Base-by-base conservation (phyloP, 1,284 basidiomycete genomes). In the Chalciporus sp. region DNA sequence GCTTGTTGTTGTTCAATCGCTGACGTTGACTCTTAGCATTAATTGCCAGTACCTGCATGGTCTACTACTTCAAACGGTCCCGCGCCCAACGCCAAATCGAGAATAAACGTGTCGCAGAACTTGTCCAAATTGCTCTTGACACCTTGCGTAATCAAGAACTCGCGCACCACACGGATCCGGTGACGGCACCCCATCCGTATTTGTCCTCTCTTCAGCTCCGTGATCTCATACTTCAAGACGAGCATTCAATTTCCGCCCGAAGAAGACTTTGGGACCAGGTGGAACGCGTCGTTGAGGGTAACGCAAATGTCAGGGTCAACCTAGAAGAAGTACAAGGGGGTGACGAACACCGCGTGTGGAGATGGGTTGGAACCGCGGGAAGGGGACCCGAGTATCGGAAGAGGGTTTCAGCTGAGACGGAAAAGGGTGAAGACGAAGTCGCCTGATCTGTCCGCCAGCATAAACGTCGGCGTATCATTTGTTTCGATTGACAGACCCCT, bases 251-350 rank as follows among this genome's bases (percentile, higher is more conserved):
- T 14, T 68, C 80, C 7, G 75, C 76, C 28, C 82, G 95, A 45
- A 81, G 84, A 54, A 77, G 84, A 33, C 66, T 98, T 31, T 99
- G 97, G 97, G 79, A 83, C 45, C 82, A 83, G 55, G 97, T 99
- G 41, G 90, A 92, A 67, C 84, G 81, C 46, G 76, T 95, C 43
- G 93, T 99, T 1, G 96, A 99, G 74, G 85, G 85, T 51, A 99
- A 99, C 73, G 85, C 94, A 17, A 99, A 99, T 72, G 92, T 99
- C 17, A 84, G 93, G 52, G 87, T 88, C 26, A 90, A 92, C 68
- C 79, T 96, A 58, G 90, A 92, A 69, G 95, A 98, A 73, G 83
- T 92, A 44, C 79, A 81, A 57, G 95, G 94, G 47, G 96, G 90
- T n/a, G 90, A 92, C 67, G 90, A 92, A 73, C 79, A 85, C 70